These are phyloP conservation scores for Lentinula sp. DNA, from an alignment of 768 basidiomycete genomes.

Conservation along the genomic window DNA sequence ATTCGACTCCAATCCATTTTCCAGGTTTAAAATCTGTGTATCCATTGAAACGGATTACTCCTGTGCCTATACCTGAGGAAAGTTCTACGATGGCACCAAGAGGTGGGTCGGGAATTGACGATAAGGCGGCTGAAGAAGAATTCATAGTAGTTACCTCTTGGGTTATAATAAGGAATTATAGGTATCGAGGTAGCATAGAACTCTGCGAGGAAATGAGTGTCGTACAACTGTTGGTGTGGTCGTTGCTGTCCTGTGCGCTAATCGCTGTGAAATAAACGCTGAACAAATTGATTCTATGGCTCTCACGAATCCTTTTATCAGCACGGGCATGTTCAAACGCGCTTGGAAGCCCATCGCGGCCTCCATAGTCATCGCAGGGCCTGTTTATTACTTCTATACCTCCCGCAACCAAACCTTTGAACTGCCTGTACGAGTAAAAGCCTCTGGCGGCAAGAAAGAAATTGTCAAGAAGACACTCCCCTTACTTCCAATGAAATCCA, in stretches of 20 bases:
- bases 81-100: conserved; percentile 78
- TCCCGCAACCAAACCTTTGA: conserved; percentile 50
- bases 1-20: conserved; percentile 93
- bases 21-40: conserved; percentile 79
- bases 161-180: too few relatives aligned
- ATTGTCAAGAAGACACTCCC: conserved; percentile 48
- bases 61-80: conserved; percentile 56
- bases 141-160: background rate
- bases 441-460: conserved; percentile 54
- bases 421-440: conserved; percentile 45
- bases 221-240: too few relatives aligned
- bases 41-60: conserved; percentile 83
- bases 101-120: conserved; percentile 14
- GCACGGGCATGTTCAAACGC: conserved; percentile 47
- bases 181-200: too few relatives aligned
- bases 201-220: too few relatives aligned
- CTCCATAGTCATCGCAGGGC: conserved; percentile 46
- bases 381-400: conserved; percentile 55
- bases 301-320: background rate
- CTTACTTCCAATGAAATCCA: conserved; percentile 45
- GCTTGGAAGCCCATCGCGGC: conserved; percentile 66
- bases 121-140: background rate
- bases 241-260: too few relatives aligned
- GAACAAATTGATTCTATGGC: background rate
- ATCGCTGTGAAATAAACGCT: background rate